Evolutionary conservation across 148 eudicot genomes (phyloP).

Genomic region (Drosera capensis): DNA sequence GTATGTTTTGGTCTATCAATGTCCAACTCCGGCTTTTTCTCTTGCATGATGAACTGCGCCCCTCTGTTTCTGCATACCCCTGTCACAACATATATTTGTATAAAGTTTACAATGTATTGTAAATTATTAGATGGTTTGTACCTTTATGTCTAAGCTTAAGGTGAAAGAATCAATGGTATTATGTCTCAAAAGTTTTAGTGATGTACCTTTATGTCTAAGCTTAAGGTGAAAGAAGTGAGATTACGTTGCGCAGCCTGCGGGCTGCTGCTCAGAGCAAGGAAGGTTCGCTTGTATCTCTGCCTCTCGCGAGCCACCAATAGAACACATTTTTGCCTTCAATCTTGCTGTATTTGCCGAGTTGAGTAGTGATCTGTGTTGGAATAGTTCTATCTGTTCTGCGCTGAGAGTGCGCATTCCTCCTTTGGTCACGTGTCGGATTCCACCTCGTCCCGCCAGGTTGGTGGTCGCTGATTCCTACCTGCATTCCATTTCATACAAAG

Average conservation of each 20-base stretch:
- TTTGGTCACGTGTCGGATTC: slow-evolving; percentile 87
- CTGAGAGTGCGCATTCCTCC: slow-evolving; percentile 90
- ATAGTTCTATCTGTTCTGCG: slow-evolving; percentile 85
- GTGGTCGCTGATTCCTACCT: slow-evolving; percentile 70
- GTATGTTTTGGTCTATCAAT: too few relatives aligned
- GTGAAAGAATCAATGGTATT: too few relatives aligned
- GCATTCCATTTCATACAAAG: slow-evolving; percentile 1
- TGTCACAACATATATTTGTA: slow-evolving; percentile 8
- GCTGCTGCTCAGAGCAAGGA: slow-evolving; percentile 1
- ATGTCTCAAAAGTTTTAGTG: too few relatives aligned
- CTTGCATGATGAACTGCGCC: slow-evolving; percentile 48
- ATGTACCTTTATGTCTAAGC: background rate
- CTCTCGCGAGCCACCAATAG: slow-evolving; percentile 97
- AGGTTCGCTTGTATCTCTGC: slow-evolving; percentile 71
- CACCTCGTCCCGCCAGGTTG: slow-evolving; percentile 87
- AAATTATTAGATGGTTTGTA: too few relatives aligned
- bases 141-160: too few relatives aligned
- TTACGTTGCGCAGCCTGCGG: slow-evolving; percentile 16
- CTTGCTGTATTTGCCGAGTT: slow-evolving; percentile 59
- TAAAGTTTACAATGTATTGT: background rate
- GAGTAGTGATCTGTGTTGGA: slow-evolving; percentile 67
- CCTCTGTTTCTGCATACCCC: slow-evolving; percentile 22
- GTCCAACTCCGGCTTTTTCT: slow-evolving; percentile 55
- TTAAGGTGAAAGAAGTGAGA: slow-evolving; percentile 6
- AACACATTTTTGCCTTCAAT: slow-evolving; percentile 96